Percentiles rank a stretch among this genome's conserved stretches.
Evolutionary conservation across 2,329 filamentous ascomycete genomes (phyloP).

Genomic region (Penicillium corylophilum): DNA sequence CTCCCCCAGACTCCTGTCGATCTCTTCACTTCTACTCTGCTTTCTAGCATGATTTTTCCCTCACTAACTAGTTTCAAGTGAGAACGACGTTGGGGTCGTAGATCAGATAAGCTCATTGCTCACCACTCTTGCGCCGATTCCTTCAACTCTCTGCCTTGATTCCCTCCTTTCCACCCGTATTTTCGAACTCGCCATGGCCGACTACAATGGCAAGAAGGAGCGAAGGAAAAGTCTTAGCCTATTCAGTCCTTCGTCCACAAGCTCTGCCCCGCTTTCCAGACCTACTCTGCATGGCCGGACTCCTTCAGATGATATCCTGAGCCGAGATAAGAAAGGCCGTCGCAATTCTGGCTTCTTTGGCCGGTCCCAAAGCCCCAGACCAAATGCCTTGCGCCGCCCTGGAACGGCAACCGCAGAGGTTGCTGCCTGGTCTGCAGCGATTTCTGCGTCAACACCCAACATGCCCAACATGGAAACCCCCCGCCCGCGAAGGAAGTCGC

Average conservation of each 20-base stretch:
- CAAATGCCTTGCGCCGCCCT: constrained; percentile 27
- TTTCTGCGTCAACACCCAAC: constrained; percentile 19
- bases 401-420: constrained; percentile 31
- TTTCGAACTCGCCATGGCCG: constrained; percentile 29
- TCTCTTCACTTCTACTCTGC: constrained; percentile 17
- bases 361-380: constrained; percentile 25
- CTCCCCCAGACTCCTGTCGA: constrained; percentile 22
- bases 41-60: background rate
- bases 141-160: constrained; percentile 1
- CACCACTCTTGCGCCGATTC: constrained; percentile 9
- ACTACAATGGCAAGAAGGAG: constrained; percentile 32
- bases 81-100: constrained; percentile 31
- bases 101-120: constrained; percentile 28
- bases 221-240: constrained; percentile 38
- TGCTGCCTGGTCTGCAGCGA: constrained; percentile 22
- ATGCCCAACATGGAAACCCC: constrained; percentile 28
- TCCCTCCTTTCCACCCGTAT: constrained; percentile 8
- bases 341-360: constrained; percentile 43
- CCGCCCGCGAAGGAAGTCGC: constrained; percentile 42
- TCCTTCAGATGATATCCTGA: constrained; percentile 37
- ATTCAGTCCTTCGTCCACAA: constrained; percentile 30
- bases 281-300: constrained; percentile 34
- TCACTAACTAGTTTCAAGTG: constrained; percentile 19
- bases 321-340: constrained; percentile 34
- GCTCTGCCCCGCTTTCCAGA: constrained; percentile 21